Base-by-base conservation (phyloP, 179 eudicot species). In the Spinacia oleracea region DNA sequence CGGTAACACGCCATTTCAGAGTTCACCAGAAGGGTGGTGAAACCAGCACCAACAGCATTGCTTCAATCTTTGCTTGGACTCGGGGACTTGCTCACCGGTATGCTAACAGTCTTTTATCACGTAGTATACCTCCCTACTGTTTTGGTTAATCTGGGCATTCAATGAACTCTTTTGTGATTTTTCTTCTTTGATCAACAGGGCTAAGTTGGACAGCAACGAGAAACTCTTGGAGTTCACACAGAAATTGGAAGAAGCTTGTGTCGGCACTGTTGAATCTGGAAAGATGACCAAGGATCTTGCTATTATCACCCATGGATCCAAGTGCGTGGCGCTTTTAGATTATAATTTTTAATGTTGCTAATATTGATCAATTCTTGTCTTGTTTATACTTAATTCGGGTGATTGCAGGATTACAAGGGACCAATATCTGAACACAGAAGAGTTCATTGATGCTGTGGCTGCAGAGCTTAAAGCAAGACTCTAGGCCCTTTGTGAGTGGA, bases 281-380 rank as follows among this genome's bases (percentile, higher is more conserved):
- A 95, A 95, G 88, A 95, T 95, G 98, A 95, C 97, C 77, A 95
- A 95, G 89, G 98, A 95, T 89, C 98, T 95, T 85, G 98, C 98
- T 45, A 87, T 95, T 55, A 81, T 95, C 15, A 93, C 87, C 76
- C 97, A 95, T 79, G 98, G 97, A 80, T 78, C 97, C 76, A 93
- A 94, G 98, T 94, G 35, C 70, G 85, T 80, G 20, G 21, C 79
- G 74, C 48, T 51, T 31, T 76, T 65, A n/a, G 42, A 46, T 50
- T 16, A 25, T 29, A 4, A 42, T 20, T 12, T 70, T 23, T 23
- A 9, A 63, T 64, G 70, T 64, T 68, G n/a, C 64, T 75, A 53
- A 15, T 70, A 16, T 53, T 77, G 58, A 71, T 23, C 32, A 27
- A 40, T 43, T 50, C 50, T 59, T 55, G 21, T 43, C 76, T 79